Evolutionary conservation across 2,329 filamentous ascomycete species (phyloP).

Genomic region (Drechslerella coelobrocha): DNA sequence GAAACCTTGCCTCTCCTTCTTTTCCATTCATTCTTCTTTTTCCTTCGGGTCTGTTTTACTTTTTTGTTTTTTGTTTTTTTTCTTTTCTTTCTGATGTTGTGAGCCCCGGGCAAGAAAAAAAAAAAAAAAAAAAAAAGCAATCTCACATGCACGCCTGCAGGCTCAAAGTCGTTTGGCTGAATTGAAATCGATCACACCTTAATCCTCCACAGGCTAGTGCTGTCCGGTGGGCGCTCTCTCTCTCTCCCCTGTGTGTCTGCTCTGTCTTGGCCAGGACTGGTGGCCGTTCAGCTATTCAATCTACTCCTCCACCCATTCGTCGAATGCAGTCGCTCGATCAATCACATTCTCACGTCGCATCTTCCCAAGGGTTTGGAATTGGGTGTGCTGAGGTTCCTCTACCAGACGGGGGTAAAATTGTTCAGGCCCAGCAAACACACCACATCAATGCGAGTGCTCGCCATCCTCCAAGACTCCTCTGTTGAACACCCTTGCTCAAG

Average conservation of each 20-base stretch:
- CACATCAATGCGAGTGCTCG: slow-evolving; percentile 32
- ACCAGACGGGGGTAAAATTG: slow-evolving; percentile 38
- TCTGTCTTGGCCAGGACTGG: background rate
- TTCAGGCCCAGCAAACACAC: slow-evolving; percentile 49
- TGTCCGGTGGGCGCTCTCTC: background rate
- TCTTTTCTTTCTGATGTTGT: background rate
- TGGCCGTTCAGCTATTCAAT: background rate
- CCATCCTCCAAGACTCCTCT: background rate
- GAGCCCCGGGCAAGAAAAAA: background rate
- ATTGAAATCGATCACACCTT: slow-evolving; percentile 18
- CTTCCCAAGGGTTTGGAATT: slow-evolving; percentile 34
- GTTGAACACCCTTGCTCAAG: background rate
- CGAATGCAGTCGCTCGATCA: background rate
- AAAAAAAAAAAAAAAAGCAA: slow-evolving; percentile 36
- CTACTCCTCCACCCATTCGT: background rate
- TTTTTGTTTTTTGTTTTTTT: slow-evolving; percentile 21
- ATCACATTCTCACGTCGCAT: slow-evolving; percentile 2
- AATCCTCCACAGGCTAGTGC: slow-evolving; percentile 8
- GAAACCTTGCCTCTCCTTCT: background rate
- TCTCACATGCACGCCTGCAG: background rate
- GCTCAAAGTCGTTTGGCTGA: slow-evolving; percentile 19
- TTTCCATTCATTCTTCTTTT: background rate
- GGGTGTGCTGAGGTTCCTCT: slow-evolving; percentile 47
- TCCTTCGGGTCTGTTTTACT: background rate
- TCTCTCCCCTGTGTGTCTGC: background rate